Evolutionary conservation across 2,329 filamentous ascomycete genomes (phyloP), one percentile per base, ranked within the genome.

Genomic region (Pezicula rhizophila): DNA sequence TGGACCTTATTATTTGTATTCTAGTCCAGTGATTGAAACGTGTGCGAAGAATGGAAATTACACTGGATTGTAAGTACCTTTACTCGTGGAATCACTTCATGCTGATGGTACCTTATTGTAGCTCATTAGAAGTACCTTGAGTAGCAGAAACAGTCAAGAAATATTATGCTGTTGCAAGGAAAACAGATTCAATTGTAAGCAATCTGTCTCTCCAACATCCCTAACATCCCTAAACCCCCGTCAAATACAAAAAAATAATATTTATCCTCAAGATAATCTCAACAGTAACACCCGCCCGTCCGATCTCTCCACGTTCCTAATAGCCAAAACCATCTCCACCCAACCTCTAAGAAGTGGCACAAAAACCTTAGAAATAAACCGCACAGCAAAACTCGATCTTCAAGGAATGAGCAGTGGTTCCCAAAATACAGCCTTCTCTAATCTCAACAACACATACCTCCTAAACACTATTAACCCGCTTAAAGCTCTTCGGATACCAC

Each of bases 31-130:
- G 4, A 73, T 87, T 8, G 77, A 81, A 56, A 82, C 82, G 6
- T 86, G 82, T 60, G 81, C 79, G 3, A 70, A 75, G 46, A 77
- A 74, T 54, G 82, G 83, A 5, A 86, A 86, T 62, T 86, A 86
- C 58, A 65, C 86, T 47, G 83, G 86, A 62, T 77, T 75, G 69
- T 75, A n/a, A 31, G 28, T 44, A 31, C 11, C 15, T 38, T 23
- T 23, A 23, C 20, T 23, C 20, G n/a, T n/a, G n/a, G n/a, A n/a
- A n/a, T n/a, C n/a, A n/a, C n/a, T n/a, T n/a, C n/a, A n/a, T n/a
- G n/a, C n/a, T n/a, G n/a, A n/a, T n/a, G n/a, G n/a, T n/a, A n/a
- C n/a, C n/a, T n/a, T n/a, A n/a, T n/a, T n/a, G 12, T 41, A 53
- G 49, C 26, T 52, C 52, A 14, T 31, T 51, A 2, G 46, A 51